Conservation (phyloP, 2,329 filamentous ascomycete genomes). For the Xylariales sp. region DNA sequence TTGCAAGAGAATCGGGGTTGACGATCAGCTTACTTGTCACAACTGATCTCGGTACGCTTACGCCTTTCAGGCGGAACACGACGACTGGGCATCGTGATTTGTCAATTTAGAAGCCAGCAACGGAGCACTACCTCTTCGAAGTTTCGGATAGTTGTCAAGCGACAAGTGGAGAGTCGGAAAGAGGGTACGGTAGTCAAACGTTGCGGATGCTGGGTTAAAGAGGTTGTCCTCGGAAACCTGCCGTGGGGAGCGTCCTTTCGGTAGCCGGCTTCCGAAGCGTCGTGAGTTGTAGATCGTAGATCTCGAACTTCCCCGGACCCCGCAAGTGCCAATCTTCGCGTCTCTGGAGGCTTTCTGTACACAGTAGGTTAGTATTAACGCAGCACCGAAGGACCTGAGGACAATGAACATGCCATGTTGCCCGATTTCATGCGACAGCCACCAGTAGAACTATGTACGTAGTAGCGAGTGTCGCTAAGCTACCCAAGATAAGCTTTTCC, state of each 20-base stretch:
- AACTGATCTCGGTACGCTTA: conserved; percentile 38
- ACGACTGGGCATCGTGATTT: conserved; percentile 16
- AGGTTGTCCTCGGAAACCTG: neutral
- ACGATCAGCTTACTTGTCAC: conserved; percentile 27
- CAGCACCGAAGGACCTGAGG: too few relatives aligned
- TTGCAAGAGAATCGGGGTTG: neutral
- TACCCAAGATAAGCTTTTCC: too few relatives aligned
- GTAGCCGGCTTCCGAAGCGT: conserved; percentile 3
- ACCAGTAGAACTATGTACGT: too few relatives aligned
- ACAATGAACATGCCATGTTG: too few relatives aligned
- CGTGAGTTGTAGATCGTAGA: neutral
- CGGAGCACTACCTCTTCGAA: neutral
- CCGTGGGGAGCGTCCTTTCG: neutral
- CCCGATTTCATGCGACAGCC: too few relatives aligned
- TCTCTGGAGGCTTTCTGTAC: neutral
- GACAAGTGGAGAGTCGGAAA: conserved; percentile 6
- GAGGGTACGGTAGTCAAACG: neutral
- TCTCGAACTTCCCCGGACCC: neutral
- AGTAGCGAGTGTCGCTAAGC: too few relatives aligned
- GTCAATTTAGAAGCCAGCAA: conserved; percentile 1
- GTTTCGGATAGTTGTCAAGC: conserved; percentile 6
- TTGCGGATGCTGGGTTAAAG: conserved; percentile 8
- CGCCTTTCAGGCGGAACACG: conserved; percentile 37
- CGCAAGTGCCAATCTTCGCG: neutral
- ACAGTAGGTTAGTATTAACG: neutral